phyloP scores from a whole-genome alignment of 345 rosid species.

The Citrus trifoliata region DNA sequence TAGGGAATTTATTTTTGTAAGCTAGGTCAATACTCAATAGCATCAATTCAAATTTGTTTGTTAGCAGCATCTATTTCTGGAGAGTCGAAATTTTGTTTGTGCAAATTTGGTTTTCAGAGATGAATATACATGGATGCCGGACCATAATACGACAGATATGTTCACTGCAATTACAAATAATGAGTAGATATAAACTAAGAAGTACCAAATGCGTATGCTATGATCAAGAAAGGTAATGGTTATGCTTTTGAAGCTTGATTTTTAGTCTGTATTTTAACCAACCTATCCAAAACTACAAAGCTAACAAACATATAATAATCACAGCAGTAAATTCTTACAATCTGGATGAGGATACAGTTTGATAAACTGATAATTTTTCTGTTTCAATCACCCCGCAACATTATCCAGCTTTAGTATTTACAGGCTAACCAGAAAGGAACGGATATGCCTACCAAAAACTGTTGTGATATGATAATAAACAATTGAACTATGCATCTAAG shows the following conservation, averaged over 20 bases:
- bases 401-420: no score
- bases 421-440: not conserved
- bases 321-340: no score
- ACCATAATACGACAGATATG: not conserved
- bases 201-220: no score
- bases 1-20: constrained; percentile 23
- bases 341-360: not conserved
- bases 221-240: no score
- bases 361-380: not conserved
- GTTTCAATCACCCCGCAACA: not conserved
- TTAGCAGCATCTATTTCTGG: constrained; percentile 1
- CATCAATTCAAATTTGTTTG: not conserved
- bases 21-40: constrained; percentile 26
- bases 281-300: not conserved
- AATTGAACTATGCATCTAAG: not conserved
- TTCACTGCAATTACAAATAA: no score
- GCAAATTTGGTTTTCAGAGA: constrained; percentile 7
- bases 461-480: not conserved
- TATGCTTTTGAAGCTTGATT: not conserved
- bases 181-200: no score
- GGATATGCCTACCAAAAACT: not conserved
- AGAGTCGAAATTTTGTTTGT: constrained; percentile 17
- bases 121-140: not conserved
- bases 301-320: no score
- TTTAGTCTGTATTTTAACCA: not conserved